A percentile compares a stretch with the other conserved stretches of the same genome.
These are phyloP conservation scores for Aspergillus glaucus DNA, from an alignment of 2,329 filamentous ascomycete genomes.

Conservation along the genomic window DNA sequence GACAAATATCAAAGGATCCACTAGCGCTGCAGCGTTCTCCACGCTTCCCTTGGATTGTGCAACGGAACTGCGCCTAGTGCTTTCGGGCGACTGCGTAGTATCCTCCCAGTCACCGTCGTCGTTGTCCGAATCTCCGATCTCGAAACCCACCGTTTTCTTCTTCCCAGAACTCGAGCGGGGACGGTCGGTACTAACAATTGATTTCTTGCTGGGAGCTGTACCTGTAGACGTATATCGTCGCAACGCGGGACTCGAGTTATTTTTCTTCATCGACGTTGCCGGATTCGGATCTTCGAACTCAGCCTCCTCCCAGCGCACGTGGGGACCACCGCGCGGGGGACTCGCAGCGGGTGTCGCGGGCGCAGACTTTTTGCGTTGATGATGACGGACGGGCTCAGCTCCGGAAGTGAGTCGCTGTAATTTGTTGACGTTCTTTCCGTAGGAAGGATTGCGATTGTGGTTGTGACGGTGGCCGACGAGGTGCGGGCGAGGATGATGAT, in stretches of 20 bases:
- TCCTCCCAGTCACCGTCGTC: constrained; percentile 45
- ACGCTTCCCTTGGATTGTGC: constrained; percentile 29
- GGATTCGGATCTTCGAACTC: constrained; percentile 30
- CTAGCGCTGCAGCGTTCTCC: constrained; percentile 29
- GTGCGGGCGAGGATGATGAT: constrained; percentile 36
- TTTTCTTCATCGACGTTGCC: constrained; percentile 38
- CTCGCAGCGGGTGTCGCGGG: constrained; percentile 39
- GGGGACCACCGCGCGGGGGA: constrained; percentile 26
- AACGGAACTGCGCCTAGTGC: constrained; percentile 41
- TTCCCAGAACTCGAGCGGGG: constrained; percentile 30
- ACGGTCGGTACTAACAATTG: constrained; percentile 29
- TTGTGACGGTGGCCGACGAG: constrained; percentile 36
- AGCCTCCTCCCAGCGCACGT: constrained; percentile 41
- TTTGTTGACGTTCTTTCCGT: constrained; percentile 40
- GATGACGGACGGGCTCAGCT: constrained; percentile 29
- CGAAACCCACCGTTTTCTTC: constrained; percentile 44
- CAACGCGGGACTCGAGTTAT: constrained; percentile 39
- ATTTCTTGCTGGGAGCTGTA: constrained; percentile 34
- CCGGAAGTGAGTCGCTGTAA: constrained; percentile 30
- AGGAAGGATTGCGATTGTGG: constrained; percentile 36
- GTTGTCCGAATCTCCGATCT: constrained; percentile 38
- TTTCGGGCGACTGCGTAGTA: constrained; percentile 43
- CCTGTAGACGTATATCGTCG: constrained; percentile 29
- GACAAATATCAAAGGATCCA: constrained; percentile 36
- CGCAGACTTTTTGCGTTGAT: constrained; percentile 43